phyloP scores from a whole-genome alignment of 805 yeast species.

The Wickerhamiella cacticola region DNA sequence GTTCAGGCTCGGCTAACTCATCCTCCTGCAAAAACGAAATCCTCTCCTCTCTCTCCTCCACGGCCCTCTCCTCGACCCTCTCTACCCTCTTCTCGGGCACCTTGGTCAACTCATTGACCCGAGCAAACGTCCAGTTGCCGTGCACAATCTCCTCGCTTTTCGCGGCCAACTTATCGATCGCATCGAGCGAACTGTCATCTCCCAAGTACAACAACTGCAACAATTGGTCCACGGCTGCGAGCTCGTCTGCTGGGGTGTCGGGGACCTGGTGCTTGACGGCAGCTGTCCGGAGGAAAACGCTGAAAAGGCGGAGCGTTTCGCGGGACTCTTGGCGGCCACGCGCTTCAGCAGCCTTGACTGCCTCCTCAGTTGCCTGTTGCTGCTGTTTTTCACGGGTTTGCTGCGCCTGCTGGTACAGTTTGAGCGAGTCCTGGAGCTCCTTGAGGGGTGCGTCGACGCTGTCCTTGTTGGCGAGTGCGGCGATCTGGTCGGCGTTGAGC shows the following conservation, averaged over 20 bases:
- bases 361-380: slow-evolving; percentile 15
- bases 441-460: slow-evolving; percentile 28
- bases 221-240: slow-evolving; percentile 26
- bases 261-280: slow-evolving; percentile 26
- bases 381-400: slow-evolving; percentile 15
- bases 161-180: slow-evolving; percentile 24
- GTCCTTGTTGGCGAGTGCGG: slow-evolving; percentile 27
- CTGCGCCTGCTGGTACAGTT: slow-evolving; percentile 19
- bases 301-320: slow-evolving; percentile 19
- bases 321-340: slow-evolving; percentile 18
- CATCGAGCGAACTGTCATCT: slow-evolving; percentile 27
- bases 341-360: slow-evolving; percentile 15
- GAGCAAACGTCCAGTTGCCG: slow-evolving; percentile 14
- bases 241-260: slow-evolving; percentile 19
- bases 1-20: slow-evolving; percentile 10
- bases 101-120: slow-evolving; percentile 7
- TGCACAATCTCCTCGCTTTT: slow-evolving; percentile 24
- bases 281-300: slow-evolving; percentile 28
- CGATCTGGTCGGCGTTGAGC: slow-evolving; percentile 29
- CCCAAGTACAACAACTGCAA: slow-evolving; percentile 26
- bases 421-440: slow-evolving; percentile 26
- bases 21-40: slow-evolving; percentile 17
- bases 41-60: not conserved
- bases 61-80: not conserved
- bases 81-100: not conserved